A percentile compares a stretch with the other conserved stretches of the same genome.
Conservation (phyloP, 1,284 basidiomycete species). For the Sparassis latifolia region DNA sequence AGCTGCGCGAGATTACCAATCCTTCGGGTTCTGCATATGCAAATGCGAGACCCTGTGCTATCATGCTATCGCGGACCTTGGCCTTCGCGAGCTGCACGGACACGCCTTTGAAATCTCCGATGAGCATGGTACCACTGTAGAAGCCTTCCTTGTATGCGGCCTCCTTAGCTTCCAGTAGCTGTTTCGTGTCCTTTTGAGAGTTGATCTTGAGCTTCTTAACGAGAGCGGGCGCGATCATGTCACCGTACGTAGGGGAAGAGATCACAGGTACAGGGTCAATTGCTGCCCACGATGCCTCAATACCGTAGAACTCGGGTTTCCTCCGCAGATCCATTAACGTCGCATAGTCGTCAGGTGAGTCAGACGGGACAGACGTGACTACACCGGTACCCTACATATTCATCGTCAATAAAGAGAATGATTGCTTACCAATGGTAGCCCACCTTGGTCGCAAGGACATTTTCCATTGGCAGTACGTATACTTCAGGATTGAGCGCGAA, state of each 20-base stretch:
- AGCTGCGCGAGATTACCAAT: conserved; percentile 82
- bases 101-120: conserved; percentile 86
- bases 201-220: conserved; percentile 92
- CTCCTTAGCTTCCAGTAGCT: conserved; percentile 95
- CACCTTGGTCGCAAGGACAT: conserved; percentile 88
- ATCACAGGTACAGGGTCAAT: conserved; percentile 88
- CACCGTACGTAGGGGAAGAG: conserved; percentile 84
- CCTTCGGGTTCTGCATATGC: conserved; percentile 97
- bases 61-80: conserved; percentile 84
- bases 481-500: conserved; percentile 82
- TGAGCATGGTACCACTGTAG: conserved; percentile 87
- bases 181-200: conserved; percentile 91
- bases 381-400: conserved; percentile 84
- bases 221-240: conserved; percentile 85
- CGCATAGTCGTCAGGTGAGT: conserved; percentile 96
- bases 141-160: conserved; percentile 98
- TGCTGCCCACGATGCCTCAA: conserved; percentile 86
- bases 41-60: conserved; percentile 74
- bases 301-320: conserved; percentile 96
- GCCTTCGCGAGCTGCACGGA: conserved; percentile 88
- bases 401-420: not conserved
- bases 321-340: conserved; percentile 92
- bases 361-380: conserved; percentile 96
- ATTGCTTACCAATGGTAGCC: conserved; percentile 4
- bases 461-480: conserved; percentile 97